These are phyloP conservation scores for Platanthera zijinensis DNA, from an alignment of 106 monocot species.

Conservation along the genomic window DNA sequence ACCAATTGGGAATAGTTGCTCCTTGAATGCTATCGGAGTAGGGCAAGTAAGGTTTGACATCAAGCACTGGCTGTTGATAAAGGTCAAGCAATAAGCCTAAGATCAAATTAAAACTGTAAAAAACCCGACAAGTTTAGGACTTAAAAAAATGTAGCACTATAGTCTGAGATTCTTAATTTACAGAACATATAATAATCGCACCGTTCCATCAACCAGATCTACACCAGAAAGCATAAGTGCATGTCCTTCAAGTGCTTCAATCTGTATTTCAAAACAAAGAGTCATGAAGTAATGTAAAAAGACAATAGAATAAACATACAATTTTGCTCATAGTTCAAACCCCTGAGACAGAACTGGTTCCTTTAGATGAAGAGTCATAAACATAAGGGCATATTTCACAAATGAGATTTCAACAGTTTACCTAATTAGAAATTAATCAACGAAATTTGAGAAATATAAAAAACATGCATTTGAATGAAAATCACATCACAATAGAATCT, in stretches of 20 bases:
- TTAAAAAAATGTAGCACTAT: neutral
- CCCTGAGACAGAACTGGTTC: no score
- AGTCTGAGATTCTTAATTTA: neutral
- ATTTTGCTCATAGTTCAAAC: no score
- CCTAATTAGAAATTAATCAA: no score
- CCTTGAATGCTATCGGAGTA: constrained; percentile 71
- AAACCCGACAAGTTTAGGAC: constrained; percentile 8
- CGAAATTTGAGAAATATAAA: no score
- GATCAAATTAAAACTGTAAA: constrained; percentile 25
- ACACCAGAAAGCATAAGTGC: constrained; percentile 80
- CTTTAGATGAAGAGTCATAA: no score
- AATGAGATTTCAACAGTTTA: no score
- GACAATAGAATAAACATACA: no score
- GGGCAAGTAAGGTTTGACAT: constrained; percentile 92
- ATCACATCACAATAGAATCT: no score
- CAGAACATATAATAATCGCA: constrained; percentile 8
- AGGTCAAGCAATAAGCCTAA: constrained; percentile 25
- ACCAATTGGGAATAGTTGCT: constrained; percentile 68
- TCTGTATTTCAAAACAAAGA: constrained; percentile 20
- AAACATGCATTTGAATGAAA: no score
- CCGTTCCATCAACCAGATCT: constrained; percentile 98
- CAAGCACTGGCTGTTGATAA: constrained; percentile 82
- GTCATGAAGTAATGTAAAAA: no score
- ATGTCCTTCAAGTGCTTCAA: constrained; percentile 68
- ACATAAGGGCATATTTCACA: no score